phyloP scores from a whole-genome alignment of 2,329 filamentous ascomycete species.

The Zymoseptoria pseudotritici region DNA sequence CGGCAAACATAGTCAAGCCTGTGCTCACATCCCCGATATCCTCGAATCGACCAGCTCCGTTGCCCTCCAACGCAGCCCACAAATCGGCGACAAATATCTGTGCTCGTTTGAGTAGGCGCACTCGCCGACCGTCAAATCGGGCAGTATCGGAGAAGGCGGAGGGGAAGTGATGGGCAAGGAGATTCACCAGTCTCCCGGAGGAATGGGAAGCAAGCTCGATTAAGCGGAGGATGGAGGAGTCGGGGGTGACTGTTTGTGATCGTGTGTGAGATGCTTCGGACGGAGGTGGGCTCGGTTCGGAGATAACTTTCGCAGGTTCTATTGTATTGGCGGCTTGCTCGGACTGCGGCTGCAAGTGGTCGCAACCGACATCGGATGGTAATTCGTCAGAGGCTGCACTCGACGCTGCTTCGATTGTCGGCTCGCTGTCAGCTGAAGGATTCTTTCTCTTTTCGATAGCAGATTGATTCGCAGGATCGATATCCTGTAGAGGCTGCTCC shows the following conservation, averaged over 20 bases:
- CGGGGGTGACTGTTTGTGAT: conserved; percentile 5
- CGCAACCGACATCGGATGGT: background rate
- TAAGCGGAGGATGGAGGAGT: conserved; percentile 58
- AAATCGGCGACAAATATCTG: conserved; percentile 94
- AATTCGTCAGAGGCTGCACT: background rate
- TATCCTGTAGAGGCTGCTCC: background rate
- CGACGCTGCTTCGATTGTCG: background rate
- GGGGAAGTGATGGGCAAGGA: conserved; percentile 71
- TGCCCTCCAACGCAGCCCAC: conserved; percentile 89
- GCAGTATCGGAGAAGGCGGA: conserved; percentile 76
- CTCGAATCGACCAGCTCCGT: conserved; percentile 68
- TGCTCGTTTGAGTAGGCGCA: conserved; percentile 85
- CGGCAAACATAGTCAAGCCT: conserved; percentile 86
- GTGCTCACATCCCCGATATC: conserved; percentile 69
- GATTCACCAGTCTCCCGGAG: conserved; percentile 76
- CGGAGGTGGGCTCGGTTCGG: background rate
- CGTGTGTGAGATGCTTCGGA: background rate
- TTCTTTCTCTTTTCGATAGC: background rate
- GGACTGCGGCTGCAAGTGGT: background rate
- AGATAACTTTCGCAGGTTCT: background rate
- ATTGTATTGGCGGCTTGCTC: background rate
- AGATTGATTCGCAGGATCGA: background rate
- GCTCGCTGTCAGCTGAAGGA: background rate
- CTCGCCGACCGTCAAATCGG: conserved; percentile 62
- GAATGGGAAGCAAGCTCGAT: conserved; percentile 69